Percentiles rank a stretch among this genome's conserved stretches.
These are phyloP conservation scores for Aspergillus candidus DNA, from an alignment of 2,329 filamentous ascomycete species.

Conservation along the genomic window DNA sequence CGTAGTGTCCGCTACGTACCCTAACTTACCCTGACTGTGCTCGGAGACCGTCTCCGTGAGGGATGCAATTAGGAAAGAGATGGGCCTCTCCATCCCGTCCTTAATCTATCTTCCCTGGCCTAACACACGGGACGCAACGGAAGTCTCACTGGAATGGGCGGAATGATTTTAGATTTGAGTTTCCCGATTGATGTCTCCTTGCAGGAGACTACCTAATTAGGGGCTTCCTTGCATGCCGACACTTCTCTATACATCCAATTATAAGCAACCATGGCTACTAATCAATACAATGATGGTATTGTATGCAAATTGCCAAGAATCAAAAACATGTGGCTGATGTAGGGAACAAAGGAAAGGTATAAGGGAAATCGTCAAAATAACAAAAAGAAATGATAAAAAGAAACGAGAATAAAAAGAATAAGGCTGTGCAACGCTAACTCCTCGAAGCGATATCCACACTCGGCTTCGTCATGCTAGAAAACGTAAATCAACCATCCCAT, in stretches of 20 bases:
- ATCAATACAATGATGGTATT: not conserved
- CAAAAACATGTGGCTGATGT: slow-evolving; percentile 5
- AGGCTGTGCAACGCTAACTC: slow-evolving; percentile 4
- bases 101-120: too few species aligned
- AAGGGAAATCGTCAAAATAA: slow-evolving; percentile 1
- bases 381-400: slow-evolving; percentile 2
- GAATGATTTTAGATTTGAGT: too few species aligned
- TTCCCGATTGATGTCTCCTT: slow-evolving; percentile 7
- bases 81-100: too few species aligned
- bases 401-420: slow-evolving; percentile 4
- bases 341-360: slow-evolving; percentile 4
- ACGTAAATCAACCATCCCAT: not conserved
- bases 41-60: too few species aligned
- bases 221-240: slow-evolving; percentile 9
- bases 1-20: too few species aligned
- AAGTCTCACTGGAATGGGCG: too few species aligned
- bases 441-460: slow-evolving; percentile 6
- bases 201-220: slow-evolving; percentile 1
- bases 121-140: too few species aligned
- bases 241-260: slow-evolving; percentile 12
- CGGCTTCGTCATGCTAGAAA: slow-evolving; percentile 13
- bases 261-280: slow-evolving; percentile 9
- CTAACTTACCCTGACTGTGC: too few species aligned
- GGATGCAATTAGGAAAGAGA: too few species aligned
- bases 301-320: slow-evolving; percentile 6